Percentiles rank a stretch among this genome's conserved stretches.
Evolutionary conservation across 2,329 filamentous ascomycete species (phyloP).

Genomic region (Coleophoma crateriformis): DNA sequence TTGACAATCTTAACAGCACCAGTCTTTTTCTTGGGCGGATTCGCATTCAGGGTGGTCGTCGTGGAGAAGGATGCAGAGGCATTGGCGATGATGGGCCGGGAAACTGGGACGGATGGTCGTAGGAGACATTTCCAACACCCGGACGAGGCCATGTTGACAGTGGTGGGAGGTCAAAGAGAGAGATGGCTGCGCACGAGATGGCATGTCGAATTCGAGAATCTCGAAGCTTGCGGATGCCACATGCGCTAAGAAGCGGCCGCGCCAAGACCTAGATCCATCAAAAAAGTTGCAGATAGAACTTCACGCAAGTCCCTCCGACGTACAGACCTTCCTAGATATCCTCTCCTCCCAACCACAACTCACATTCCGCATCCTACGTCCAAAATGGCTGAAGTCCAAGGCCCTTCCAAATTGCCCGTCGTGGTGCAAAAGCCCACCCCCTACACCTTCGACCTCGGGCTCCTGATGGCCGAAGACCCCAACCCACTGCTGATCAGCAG

Average conservation of each 20-base stretch:
- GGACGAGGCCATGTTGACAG: conserved; percentile 43
- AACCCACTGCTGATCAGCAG: conserved; percentile 66
- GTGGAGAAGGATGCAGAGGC: conserved; percentile 25
- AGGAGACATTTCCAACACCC: conserved; percentile 55
- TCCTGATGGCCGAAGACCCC: conserved; percentile 79
- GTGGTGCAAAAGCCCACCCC: conserved; percentile 78
- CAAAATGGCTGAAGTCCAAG: conserved; percentile 4
- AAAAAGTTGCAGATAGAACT: neutral
- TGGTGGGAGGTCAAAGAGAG: neutral
- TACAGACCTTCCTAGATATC: neutral
- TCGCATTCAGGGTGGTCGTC: conserved; percentile 18
- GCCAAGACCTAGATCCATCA: neutral
- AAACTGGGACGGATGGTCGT: conserved; percentile 34
- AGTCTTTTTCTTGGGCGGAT: conserved; percentile 5
- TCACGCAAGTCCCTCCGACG: neutral
- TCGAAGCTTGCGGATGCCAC: no score
- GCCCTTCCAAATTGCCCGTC: conserved; percentile 43
- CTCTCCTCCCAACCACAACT: neutral
- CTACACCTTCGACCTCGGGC: conserved; percentile 86
- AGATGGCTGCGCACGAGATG: no score
- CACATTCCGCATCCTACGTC: neutral
- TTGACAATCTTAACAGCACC: neutral
- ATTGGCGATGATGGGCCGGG: conserved; percentile 30
- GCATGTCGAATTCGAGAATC: no score
- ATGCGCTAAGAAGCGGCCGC: conserved; percentile 9